These are phyloP conservation scores for Solanum sitiens DNA, from an alignment of 257 asterid genomes.

Conservation along the genomic window DNA sequence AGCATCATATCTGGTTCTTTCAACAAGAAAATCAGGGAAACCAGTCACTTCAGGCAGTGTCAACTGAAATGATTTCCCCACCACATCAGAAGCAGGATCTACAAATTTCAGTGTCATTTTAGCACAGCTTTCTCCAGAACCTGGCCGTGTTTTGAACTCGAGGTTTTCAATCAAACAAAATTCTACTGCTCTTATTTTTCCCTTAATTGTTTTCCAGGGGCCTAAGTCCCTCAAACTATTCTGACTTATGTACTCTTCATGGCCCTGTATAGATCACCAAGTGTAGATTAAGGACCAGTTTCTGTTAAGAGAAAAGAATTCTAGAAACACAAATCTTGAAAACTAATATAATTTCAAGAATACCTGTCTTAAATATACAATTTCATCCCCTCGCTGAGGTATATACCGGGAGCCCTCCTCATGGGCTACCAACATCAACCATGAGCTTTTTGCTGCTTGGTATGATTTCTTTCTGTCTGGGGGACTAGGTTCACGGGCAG, in stretches of 20 bases:
- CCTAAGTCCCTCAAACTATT: conserved; percentile 36
- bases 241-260: conserved; percentile 54
- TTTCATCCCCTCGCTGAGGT: conserved; percentile 82
- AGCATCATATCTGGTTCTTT: conserved; percentile 72
- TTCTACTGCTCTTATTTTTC: conserved; percentile 65
- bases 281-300: conserved; percentile 1
- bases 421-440: conserved; percentile 74
- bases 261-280: conserved; percentile 53
- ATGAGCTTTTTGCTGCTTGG: conserved; percentile 60
- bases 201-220: conserved; percentile 69
- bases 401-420: conserved; percentile 84
- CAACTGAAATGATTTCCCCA: conserved; percentile 58
- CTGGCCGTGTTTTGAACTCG: conserved; percentile 60
- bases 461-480: conserved; percentile 46
- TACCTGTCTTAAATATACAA: conserved; percentile 88
- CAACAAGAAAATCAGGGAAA: conserved; percentile 94
- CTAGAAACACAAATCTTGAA: neutral
- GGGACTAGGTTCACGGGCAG: conserved; percentile 45
- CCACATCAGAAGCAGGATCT: conserved; percentile 58
- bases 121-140: conserved; percentile 98
- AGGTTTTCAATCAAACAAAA: conserved; percentile 72
- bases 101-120: conserved; percentile 64
- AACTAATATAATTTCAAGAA: neutral
- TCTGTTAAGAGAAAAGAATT: neutral
- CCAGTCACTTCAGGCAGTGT: conserved; percentile 77